Base-by-base conservation (phyloP, 129 eudicot species). In the Ambrosia trifida region DNA sequence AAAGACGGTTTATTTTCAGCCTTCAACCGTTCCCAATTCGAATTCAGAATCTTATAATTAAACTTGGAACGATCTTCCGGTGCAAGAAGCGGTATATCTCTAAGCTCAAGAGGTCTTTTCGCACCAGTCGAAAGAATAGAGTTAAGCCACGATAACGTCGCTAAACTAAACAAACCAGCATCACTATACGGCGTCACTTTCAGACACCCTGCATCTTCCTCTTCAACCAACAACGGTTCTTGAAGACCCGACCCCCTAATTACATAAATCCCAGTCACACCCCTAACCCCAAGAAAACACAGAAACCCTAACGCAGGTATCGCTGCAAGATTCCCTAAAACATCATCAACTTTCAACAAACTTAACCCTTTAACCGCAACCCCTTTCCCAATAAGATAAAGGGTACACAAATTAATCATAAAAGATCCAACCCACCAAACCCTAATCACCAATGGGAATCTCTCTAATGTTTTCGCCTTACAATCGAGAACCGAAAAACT, bases 21-120 rank as follows among this genome's bases (percentile, higher is more conserved):
- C 68, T 85, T 94, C 49, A 94, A 63, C 50, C 86, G 91, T 80
- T 94, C 98, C 98, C 96, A 89, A 44, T 87, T 85, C 1, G 85
- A 76, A 52, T 85, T 87, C 67, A 94, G 54, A 33, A 85, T 68
- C 77, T 94, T 94, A 60, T 85, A 89, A 62, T 82, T 83, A 16
- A 84, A 71, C 77, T 94, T 89, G n/a, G 96, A 85, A 30, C 99
- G 96, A 71, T 95, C 97, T 81, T 79, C 82, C 1, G 88, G 91
- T 1, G 97, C 88, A 64, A 95, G 94, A 82, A 85, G 91, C 4
- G 96, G 99, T 40, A 95, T 86, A 67, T 90, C 97, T 60, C 86
- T 80, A 13, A 90, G 86, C 79, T 95, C 99, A 19, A 90, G 94
- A 3, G 97, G 96, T 63, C 94, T 79, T 76, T 87, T 83, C 35